Evolutionary conservation across 108 stramenopile genomes (phyloP), one percentile per base, ranked within the genome.

Genomic region (Fragilaria crotonensis): DNA sequence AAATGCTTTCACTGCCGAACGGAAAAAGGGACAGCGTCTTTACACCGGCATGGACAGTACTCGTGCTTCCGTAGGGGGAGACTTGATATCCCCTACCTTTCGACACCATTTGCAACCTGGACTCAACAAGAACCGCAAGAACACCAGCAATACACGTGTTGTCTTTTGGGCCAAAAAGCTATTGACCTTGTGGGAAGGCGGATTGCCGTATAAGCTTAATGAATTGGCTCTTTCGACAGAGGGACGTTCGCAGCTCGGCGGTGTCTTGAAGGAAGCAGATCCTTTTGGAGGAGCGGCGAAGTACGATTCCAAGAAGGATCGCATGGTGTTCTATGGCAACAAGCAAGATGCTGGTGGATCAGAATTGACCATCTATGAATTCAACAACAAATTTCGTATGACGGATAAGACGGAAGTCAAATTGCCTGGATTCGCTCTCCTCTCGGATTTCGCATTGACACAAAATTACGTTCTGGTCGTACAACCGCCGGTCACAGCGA

Each of bases 11-110:
- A 85, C 81, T 50, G 85, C 83, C 54, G 89, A 90, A 60, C 51
- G 89, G 21, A 81, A 84, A 51, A 85, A 85, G 65, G 89, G 89
- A n/a, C 74, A 77, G 60, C 71, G 75, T 44, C 49, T 87, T 14
- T 90, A 90, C 55, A 68, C 53, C n/a, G 85, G 71, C 2, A 90
- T 90, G 89, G 89, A 90, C 48, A 74, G 79, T 36, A 90, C 89
- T 17, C 73, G 89, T 44, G 57, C 57, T 47, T 66, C 58, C 0
- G 58, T 79, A 23, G 85, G 79, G 23, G 89, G 89, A 66, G 90
- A 92, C 48, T 33, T 84, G 0, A 70, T 72, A 26, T 50, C 81
- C 32, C 90, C 90, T 11, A 56, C 87, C 44, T 82, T 73, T 57
- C 69, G 80, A n/a, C 83, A 92, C 55, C 87, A 92, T 60, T 63